Conservation (phyloP, 768 basidiomycete genomes). For the Boletus edulis region DNA sequence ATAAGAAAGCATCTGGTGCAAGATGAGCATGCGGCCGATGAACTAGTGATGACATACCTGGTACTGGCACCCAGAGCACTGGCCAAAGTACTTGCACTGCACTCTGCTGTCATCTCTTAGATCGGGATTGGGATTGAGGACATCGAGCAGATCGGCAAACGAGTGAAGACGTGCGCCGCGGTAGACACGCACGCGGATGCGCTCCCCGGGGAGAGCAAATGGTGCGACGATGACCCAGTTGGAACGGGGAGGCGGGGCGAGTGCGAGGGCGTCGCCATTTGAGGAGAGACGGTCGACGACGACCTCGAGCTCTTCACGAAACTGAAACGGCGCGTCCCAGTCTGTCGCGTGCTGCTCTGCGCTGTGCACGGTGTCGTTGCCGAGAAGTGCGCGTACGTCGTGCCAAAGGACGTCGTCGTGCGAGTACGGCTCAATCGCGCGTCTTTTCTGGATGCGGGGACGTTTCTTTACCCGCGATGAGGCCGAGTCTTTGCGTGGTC, state of each 20-base stretch:
- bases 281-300: slow-evolving; percentile 64
- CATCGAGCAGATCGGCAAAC: slow-evolving; percentile 67
- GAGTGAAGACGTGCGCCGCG: slow-evolving; percentile 71
- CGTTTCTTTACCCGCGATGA: slow-evolving; percentile 22
- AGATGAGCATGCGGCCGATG: neutral
- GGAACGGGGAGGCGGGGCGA: slow-evolving; percentile 43
- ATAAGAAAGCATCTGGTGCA: slow-evolving; percentile 79
- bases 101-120: slow-evolving; percentile 65
- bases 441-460: slow-evolving; percentile 11
- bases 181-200: slow-evolving; percentile 68
- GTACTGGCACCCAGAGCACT: slow-evolving; percentile 92
- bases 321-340: slow-evolving; percentile 57
- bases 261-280: slow-evolving; percentile 61
- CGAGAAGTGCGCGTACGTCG: slow-evolving; percentile 69
- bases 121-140: slow-evolving; percentile 59
- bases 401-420: slow-evolving; percentile 71
- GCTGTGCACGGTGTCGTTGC: slow-evolving; percentile 50
- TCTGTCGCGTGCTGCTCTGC: slow-evolving; percentile 45
- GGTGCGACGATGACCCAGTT: slow-evolving; percentile 86
- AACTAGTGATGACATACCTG: slow-evolving; percentile 49
- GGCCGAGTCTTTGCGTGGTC: too few relatives aligned
- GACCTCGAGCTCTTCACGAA: slow-evolving; percentile 63
- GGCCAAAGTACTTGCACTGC: slow-evolving; percentile 84
- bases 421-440: slow-evolving; percentile 53
- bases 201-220: slow-evolving; percentile 82